Evolutionary conservation across 2,329 filamentous ascomycete genomes (phyloP), one percentile per base, ranked within the genome.

Genomic region (Colletotrichum sp.): DNA sequence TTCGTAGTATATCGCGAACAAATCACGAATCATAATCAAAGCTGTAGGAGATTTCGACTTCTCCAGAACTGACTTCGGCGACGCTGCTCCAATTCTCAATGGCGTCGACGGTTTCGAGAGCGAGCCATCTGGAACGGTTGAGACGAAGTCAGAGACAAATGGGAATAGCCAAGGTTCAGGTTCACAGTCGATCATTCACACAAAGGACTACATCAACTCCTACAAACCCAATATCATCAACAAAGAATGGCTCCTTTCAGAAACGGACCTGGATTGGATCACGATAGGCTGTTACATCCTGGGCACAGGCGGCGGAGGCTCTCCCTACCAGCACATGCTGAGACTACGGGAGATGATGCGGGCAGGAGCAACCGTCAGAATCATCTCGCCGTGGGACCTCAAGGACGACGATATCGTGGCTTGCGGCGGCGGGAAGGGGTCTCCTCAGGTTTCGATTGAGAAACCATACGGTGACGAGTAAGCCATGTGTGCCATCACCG

Each of bases 331-430:
- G 5, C 69, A 67, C 27, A 58, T 89, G 83, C 83, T 92, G 18
- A 87, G 87, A 8, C 84, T 92, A 9, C 85, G 89, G 8, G 83
- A 88, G 60, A 88, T 89, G 75, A 84, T 92, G 8, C 86, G 88
- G 8, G 82, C 82, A 4, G 91, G 91, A 0, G 88, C 87, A 7
- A 84, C 84, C 0, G 87, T 92, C 39, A 86, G 86, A 30, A 62
- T 62, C 0, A 62, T 25, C n/a, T 36, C 58, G 9, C 58, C 58
- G 4, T 16, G 9, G 58, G n/a, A 62, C 13, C 30, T 62, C 58
- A 36, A 62, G 58, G 58, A 62, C 13, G 30, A 62, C 12, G 58
- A 62, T 0, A 25, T 62, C 9, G 58, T 62, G 2, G 58, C 58
- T 34, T 62, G 58, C n/a, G 58, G 58, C 4, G 58, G 58, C 0